Evolutionary conservation across 768 basidiomycete genomes (phyloP).

Genomic region (Pleurotus tuoliensis): DNA sequence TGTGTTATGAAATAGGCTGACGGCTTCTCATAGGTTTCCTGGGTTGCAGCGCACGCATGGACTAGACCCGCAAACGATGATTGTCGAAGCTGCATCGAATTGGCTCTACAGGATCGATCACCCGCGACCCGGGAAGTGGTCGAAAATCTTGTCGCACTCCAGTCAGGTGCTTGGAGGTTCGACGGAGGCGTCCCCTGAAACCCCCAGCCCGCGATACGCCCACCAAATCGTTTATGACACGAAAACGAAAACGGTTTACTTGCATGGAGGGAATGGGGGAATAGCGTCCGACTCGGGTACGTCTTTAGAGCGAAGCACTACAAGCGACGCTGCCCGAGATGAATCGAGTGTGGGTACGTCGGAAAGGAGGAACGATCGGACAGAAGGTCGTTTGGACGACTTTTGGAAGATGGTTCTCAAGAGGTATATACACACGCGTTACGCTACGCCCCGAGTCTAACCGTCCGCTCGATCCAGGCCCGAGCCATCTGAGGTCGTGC

Average conservation of each 20-base stretch:
- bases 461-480: constrained; percentile 35
- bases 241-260: constrained; percentile 47
- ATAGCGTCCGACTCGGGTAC: background rate
- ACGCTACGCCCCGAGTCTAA: too few species aligned
- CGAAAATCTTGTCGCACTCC: constrained; percentile 35
- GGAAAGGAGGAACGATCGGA: constrained; percentile 21
- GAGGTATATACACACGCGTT: constrained; percentile 39
- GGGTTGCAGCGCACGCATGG: constrained; percentile 47
- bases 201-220: constrained; percentile 66
- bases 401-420: constrained; percentile 73
- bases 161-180: background rate
- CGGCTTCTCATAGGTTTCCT: constrained; percentile 43
- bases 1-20: background rate
- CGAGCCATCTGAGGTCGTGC: constrained; percentile 57
- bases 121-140: constrained; percentile 61
- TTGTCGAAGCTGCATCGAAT: constrained; percentile 47
- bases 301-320: background rate
- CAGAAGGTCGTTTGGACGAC: constrained; percentile 61
- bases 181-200: constrained; percentile 21
- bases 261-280: constrained; percentile 80
- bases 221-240: constrained; percentile 77
- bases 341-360: constrained; percentile 12
- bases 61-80: constrained; percentile 33
- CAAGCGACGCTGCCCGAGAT: constrained; percentile 15
- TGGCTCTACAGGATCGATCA: constrained; percentile 65